These are phyloP conservation scores for Nitzschia putrida DNA, from an alignment of 108 stramenopile species.

Conservation along the genomic window DNA sequence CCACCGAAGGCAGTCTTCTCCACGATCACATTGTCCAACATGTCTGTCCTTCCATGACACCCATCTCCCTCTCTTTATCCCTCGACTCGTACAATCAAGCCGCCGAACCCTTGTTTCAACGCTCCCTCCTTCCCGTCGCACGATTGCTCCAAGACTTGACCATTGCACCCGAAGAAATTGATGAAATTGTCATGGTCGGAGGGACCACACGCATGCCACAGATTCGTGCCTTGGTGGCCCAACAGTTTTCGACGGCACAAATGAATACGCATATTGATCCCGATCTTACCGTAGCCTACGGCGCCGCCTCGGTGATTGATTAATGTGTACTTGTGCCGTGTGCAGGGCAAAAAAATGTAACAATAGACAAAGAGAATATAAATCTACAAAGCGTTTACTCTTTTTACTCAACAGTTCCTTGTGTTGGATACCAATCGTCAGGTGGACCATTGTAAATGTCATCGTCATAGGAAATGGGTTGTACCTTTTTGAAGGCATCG, in stretches of 20 bases:
- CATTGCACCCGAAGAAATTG: constrained; percentile 79
- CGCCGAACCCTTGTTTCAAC: constrained; percentile 68
- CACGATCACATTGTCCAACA: constrained; percentile 6
- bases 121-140: constrained; percentile 75
- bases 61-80: constrained; percentile 56
- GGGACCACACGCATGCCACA: constrained; percentile 94
- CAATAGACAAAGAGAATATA: background rate
- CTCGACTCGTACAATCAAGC: constrained; percentile 73
- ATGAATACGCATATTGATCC: constrained; percentile 96
- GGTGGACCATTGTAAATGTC: constrained; percentile 26
- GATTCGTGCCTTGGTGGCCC: constrained; percentile 81
- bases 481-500: constrained; percentile 9
- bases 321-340: too few species aligned
- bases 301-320: constrained; percentile 95
- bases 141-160: constrained; percentile 80
- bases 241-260: constrained; percentile 62
- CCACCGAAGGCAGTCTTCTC: background rate
- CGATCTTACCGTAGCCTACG: constrained; percentile 96
- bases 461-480: constrained; percentile 27
- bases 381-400: background rate
- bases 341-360: too few species aligned
- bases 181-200: constrained; percentile 98
- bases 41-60: constrained; percentile 55
- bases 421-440: constrained; percentile 26
- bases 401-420: background rate